A percentile compares a stretch with the other conserved stretches of the same genome.
Evolutionary conservation across 2,329 filamentous ascomycete species (phyloP).

Genomic region (Fusarium drepaniforme): DNA sequence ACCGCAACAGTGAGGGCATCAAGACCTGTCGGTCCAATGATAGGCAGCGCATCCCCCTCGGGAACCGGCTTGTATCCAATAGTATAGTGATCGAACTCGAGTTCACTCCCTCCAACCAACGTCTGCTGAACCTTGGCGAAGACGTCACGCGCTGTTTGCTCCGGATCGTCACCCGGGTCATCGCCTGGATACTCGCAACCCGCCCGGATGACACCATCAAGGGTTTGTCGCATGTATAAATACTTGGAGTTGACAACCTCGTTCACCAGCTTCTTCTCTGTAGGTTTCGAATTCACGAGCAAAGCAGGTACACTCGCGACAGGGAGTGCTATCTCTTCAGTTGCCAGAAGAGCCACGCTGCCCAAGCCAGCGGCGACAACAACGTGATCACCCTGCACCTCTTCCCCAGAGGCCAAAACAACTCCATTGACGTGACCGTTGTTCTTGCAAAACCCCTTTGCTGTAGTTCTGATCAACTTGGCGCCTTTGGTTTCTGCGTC

Average conservation of each 20-base stretch:
- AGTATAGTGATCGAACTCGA: constrained; percentile 21
- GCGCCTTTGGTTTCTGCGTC: not conserved
- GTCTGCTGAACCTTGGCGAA: constrained; percentile 11
- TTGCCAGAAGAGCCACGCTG: constrained; percentile 9
- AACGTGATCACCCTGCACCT: constrained; percentile 6
- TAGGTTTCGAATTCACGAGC: constrained; percentile 26
- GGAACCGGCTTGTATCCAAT: constrained; percentile 28
- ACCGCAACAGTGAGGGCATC: constrained; percentile 22
- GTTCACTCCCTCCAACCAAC: not conserved
- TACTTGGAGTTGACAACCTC: constrained; percentile 25
- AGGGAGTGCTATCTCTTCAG: constrained; percentile 4
- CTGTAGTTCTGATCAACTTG: not conserved
- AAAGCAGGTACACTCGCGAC: constrained; percentile 13
- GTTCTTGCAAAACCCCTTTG: not conserved
- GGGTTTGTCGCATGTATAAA: constrained; percentile 25
- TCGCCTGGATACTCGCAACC: constrained; percentile 29
- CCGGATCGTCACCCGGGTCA: constrained; percentile 22
- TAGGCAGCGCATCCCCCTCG: constrained; percentile 15
- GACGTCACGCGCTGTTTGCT: constrained; percentile 12
- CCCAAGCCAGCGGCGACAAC: constrained; percentile 30
- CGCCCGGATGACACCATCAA: constrained; percentile 17
- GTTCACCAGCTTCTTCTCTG: not conserved
- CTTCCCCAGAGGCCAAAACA: constrained; percentile 2
- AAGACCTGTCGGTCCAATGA: constrained; percentile 24
- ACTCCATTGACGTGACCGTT: not conserved